Evolutionary conservation across 148 eudicot species (phyloP), one percentile per base, ranked within the genome.

Genomic region (Fagopyrum tataricum): DNA sequence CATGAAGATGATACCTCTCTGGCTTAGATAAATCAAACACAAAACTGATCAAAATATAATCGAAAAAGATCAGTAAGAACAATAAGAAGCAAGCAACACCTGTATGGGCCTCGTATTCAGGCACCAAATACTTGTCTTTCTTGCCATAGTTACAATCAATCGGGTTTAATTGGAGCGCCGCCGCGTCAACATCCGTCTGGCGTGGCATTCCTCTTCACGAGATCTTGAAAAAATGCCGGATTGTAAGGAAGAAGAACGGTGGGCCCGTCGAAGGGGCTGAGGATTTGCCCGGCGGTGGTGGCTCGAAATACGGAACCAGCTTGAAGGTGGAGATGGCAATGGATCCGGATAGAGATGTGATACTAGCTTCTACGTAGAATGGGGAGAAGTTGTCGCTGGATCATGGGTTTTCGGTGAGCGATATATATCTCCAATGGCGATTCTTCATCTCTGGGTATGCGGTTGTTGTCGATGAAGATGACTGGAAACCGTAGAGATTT

Each of bases 121-220:
- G n/a, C n/a, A n/a, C n/a, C n/a, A n/a, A n/a, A n/a, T n/a, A n/a
- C n/a, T n/a, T n/a, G n/a, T n/a, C n/a, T n/a, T n/a, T n/a, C n/a
- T n/a, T n/a, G n/a, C n/a, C n/a, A n/a, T n/a, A n/a, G n/a, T n/a
- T n/a, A 31, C 80, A 95, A 41, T 85, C 89, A 0, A 87, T 88
- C 11, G 98, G 98, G 9, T 95, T 95, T 85, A 91, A 95, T 79
- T 95, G 98, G 98, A 97, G 98, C 0, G 93, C 97, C 17, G 98
- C 85, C 0, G 40, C 90, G 13, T 87, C 92, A 14, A 95, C 98
- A 0, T 82, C 97, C 4, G 82, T 95, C 8, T 95, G 98, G 98
- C 78, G 93, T 1, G 98, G 98, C 0, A 93, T 91, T 13, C 92
- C 89, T 10, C 70, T 95, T 0, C 78, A 78, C 5, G 87, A 85